Percentiles rank a stretch among this genome's conserved stretches.
Evolutionary conservation across 192 early-diverging fungal species (phyloP).

Genomic region (Rhizophagus sp.): DNA sequence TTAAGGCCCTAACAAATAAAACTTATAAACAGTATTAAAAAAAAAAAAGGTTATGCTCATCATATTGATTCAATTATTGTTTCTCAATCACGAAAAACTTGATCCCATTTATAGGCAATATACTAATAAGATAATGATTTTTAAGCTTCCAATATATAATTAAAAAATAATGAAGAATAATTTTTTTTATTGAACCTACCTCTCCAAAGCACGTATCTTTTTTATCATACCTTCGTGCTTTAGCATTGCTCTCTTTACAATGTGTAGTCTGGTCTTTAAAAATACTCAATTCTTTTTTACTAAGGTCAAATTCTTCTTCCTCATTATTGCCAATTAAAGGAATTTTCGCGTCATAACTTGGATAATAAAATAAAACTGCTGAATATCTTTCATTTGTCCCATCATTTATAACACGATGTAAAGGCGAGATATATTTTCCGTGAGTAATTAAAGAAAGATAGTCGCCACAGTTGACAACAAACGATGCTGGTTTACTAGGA

Average conservation of each 20-base stretch:
- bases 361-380: slow-evolving; percentile 67
- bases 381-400: slow-evolving; percentile 46
- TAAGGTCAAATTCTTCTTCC: too few species aligned
- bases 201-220: slow-evolving; percentile 8
- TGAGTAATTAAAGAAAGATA: slow-evolving; percentile 58
- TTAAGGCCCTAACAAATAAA: too few species aligned
- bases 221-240: neutral
- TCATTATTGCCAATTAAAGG: slow-evolving; percentile 38
- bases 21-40: too few species aligned
- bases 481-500: slow-evolving; percentile 43
- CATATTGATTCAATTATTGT: too few species aligned
- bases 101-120: slow-evolving; percentile 27
- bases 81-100: slow-evolving; percentile 5
- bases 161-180: too few species aligned
- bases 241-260: neutral
- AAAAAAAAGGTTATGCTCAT: too few species aligned
- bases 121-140: neutral
- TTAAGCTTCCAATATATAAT: neutral
- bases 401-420: slow-evolving; percentile 60
- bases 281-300: slow-evolving; percentile 22
- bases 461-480: slow-evolving; percentile 66
- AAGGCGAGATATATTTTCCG: slow-evolving; percentile 49
- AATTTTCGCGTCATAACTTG: slow-evolving; percentile 51
- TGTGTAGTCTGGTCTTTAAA: neutral
- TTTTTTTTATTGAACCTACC: neutral